Base-by-base conservation (phyloP, 78 protist species). In the Acrasis kona region DNA sequence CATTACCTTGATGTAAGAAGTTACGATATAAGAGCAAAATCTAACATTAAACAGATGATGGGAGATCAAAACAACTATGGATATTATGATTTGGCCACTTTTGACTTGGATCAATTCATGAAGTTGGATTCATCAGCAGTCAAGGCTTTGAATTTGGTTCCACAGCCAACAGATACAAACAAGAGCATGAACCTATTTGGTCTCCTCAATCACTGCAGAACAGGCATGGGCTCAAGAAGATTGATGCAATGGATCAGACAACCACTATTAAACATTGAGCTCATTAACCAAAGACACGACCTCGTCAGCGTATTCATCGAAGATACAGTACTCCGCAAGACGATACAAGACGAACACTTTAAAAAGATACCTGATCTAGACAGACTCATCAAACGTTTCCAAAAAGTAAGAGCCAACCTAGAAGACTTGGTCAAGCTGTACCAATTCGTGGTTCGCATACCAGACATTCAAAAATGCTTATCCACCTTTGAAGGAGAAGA, bases 191-290 rank as follows among this genome's bases (percentile, higher is more conserved):
- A 38, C 32, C 19, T 92, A 27, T 80, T 64, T 72, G 87, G 86
- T 19, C 39, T 95, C 31, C 73, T 96, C 28, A 84, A 93, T 66
- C 5, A 66, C 50, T 94, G 98, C 89, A 40, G 37, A 39, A 89
- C 98, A 30, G 74, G 87, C 1, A 89, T 89, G 82, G 98, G 98
- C 0, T 79, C 93, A 19, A 78, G 98, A 7, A 61, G 57, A 65
- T 28, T 95, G 7, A 35, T 30, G n/a, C 87, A 77, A 70, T 93
- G 95, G 96, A n/a, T 93, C 34, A 7, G 81, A 5, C 7, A 76
- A 36, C 84, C 80, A 38, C 78, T 80, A 37, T 6, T 82, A 42
- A 65, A 74, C 72, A 7, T 30, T 4, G 42, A 2, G 10, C 42
- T 39, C n/a, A 74, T 80, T 28, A 4, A 3, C 3, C 41, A 7